A percentile compares a stretch with the other conserved stretches of the same genome.
Evolutionary conservation across 1,284 basidiomycete genomes (phyloP).

Genomic region (Earliella scabrosa): DNA sequence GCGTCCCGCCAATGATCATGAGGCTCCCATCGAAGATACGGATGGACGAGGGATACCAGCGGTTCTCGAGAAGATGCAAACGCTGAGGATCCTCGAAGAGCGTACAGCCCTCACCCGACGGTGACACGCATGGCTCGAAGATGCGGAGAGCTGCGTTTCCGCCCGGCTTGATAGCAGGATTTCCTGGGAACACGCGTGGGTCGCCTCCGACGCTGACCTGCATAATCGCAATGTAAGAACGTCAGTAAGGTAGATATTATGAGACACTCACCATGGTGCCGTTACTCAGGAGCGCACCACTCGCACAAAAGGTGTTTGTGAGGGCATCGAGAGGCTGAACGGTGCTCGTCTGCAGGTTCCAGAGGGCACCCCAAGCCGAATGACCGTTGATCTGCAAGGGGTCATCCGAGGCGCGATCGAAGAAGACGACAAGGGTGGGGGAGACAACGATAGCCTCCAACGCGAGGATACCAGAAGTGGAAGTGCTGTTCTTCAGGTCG

Average conservation of each 20-base stretch:
- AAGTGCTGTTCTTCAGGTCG: slow-evolving; percentile 39
- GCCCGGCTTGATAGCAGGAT: slow-evolving; percentile 37
- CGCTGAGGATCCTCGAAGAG: slow-evolving; percentile 43
- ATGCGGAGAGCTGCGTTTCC: slow-evolving; percentile 37
- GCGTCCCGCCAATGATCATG: slow-evolving; percentile 47
- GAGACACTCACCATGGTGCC: slow-evolving; percentile 43
- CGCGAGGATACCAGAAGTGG: slow-evolving; percentile 49
- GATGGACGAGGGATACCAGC: slow-evolving; percentile 50
- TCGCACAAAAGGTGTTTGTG: slow-evolving; percentile 58
- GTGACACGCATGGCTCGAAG: slow-evolving; percentile 41
- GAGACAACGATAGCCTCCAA: slow-evolving; percentile 52
- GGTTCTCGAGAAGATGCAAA: slow-evolving; percentile 36
- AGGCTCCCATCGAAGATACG: slow-evolving; percentile 46
- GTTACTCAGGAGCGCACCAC: slow-evolving; percentile 55
- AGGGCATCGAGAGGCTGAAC: slow-evolving; percentile 45
- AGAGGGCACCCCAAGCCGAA: slow-evolving; percentile 44
- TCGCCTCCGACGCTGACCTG: slow-evolving; percentile 49
- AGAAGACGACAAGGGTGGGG: slow-evolving; percentile 46
- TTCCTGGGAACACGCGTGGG: slow-evolving; percentile 46
- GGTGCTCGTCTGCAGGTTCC: slow-evolving; percentile 36
- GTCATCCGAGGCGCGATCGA: slow-evolving; percentile 50
- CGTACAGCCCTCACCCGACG: slow-evolving; percentile 40
- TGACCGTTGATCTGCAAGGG: slow-evolving; percentile 47
- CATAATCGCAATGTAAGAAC: no score
- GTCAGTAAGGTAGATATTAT: no score